A percentile compares a stretch with the other conserved stretches of the same genome.
Conservation (phyloP, 2,329 filamentous ascomycete species). For the Fusarium sp. region DNA sequence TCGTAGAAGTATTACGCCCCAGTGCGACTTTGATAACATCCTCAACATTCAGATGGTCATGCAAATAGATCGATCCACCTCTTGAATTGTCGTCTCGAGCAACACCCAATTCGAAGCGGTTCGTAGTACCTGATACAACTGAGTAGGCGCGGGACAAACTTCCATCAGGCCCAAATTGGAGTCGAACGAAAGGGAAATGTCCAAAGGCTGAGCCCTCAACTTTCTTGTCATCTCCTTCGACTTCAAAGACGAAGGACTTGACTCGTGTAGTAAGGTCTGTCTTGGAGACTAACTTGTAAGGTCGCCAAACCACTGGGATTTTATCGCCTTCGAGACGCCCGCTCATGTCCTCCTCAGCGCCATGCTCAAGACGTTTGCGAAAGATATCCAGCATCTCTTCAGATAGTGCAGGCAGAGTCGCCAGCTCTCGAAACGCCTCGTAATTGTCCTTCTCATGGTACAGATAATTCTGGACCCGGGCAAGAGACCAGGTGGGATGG, state of each 20-base stretch:
- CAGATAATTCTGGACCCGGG: conserved; percentile 17
- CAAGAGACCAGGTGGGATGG: conserved; percentile 23
- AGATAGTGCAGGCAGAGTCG: conserved; percentile 1
- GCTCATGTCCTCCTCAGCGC: conserved; percentile 28
- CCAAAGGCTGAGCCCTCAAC: neutral
- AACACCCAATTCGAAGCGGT: conserved; percentile 12
- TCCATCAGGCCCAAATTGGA: conserved; percentile 15
- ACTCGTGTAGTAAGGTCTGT: conserved; percentile 3
- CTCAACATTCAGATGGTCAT: neutral
- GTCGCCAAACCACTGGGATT: conserved; percentile 16
- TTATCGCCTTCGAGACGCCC: conserved; percentile 21
- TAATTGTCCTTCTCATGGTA: conserved; percentile 26
- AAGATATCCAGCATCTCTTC: conserved; percentile 27
- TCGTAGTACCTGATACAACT: conserved; percentile 16
- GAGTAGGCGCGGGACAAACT: conserved; percentile 24
- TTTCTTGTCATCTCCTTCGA: neutral
- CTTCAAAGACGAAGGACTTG: conserved; percentile 22
- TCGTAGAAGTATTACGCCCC: neutral
- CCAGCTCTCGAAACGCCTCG: conserved; percentile 9
- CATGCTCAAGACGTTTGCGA: conserved; percentile 7
- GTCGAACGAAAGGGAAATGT: conserved; percentile 16
- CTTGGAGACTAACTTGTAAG: conserved; percentile 20
- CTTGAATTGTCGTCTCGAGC: conserved; percentile 20
- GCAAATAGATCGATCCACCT: conserved; percentile 25
- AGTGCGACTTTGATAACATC: conserved; percentile 19